Base-by-base conservation (phyloP, 768 basidiomycete genomes). In the Leccinellum rugosiceps region DNA sequence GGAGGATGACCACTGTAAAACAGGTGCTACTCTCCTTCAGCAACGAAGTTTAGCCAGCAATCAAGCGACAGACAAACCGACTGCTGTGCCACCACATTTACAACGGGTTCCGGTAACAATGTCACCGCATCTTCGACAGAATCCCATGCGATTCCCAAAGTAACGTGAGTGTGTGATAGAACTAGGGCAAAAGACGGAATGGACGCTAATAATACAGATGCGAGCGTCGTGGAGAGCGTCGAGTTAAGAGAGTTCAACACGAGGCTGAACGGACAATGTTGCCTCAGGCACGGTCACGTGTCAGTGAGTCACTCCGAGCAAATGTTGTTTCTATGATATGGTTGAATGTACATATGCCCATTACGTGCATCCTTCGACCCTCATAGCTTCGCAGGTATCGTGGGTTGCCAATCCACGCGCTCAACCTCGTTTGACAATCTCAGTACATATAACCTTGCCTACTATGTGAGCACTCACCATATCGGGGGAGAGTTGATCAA, bases 51-150 rank as follows among this genome's bases (percentile, higher is more conserved):
- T 15, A 23, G 35, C 50, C 45, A 56, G 44, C 38, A 15, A 54
- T 59, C 41, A 28, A 49, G 19, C 17, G 35, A 46, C 65, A 53
- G 52, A 78, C 91, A 65, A 68, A 92, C 91, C 90, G 54, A 90
- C 91, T 53, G 88, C 75, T 17, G 78, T 75, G 53, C 92, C 92
- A 62, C 92, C 91, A 71, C 91, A 94, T 72, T 82, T 86, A 72
- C 90, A 92, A 52, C 87, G 87, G 44, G 76, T 72, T 50, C 83
- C 83, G 34, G 77, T 68, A 31, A 92, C 90, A 57, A 94, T 91
- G 60, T 92, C 88, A 56, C 91, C 92, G 67, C 91, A 94, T 68
- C 89, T 79, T 58, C 88, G 81, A 75, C 92, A 94, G 66, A 93
- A 93, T 23, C 87, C 88, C 91, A 93, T 93, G 26, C 23, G 44